Percentiles rank a stretch among this genome's conserved stretches.
Conservation (phyloP, 2,329 filamentous ascomycete species). For the Fusarium phyllophilum region DNA sequence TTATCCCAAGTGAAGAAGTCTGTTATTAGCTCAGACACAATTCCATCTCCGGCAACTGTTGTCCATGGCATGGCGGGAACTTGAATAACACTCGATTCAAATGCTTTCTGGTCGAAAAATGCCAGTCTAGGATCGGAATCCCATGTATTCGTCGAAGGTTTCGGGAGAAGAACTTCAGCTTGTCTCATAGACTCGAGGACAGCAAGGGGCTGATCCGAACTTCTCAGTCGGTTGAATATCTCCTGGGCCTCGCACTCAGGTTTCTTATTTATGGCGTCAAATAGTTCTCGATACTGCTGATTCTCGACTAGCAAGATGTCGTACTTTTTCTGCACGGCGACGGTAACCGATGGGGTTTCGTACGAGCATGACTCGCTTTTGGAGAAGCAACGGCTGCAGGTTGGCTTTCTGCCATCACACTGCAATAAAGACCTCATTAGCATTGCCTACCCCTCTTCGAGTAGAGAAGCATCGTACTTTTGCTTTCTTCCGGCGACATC, state of each 20-base stretch:
- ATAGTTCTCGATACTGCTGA: slow-evolving; percentile 20
- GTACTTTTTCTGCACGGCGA: slow-evolving; percentile 13
- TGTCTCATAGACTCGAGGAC: slow-evolving; percentile 7
- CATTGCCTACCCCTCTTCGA: neutral
- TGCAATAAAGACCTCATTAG: neutral
- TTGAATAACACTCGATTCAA: neutral
- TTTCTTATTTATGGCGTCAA: slow-evolving; percentile 9
- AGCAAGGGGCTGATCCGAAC: neutral
- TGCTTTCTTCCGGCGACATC: slow-evolving; percentile 15
- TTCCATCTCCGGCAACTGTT: neutral
- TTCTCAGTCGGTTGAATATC: slow-evolving; percentile 4
- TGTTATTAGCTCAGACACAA: neutral
- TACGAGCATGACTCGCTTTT: slow-evolving; percentile 7
- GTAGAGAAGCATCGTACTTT: neutral
- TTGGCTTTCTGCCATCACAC: slow-evolving; percentile 17
- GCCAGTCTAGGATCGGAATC: neutral
- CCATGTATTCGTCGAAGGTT: neutral
- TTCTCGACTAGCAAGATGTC: slow-evolving; percentile 12
- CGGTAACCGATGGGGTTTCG: neutral
- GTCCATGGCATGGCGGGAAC: neutral
- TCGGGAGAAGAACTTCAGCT: slow-evolving; percentile 4
- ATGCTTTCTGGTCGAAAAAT: neutral
- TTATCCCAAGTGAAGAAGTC: slow-evolving; percentile 1
- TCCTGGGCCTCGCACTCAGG: slow-evolving; percentile 12
- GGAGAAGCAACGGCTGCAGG: slow-evolving; percentile 11